Evolutionary conservation across 139 green algal genomes (phyloP).

Genomic region (Diplosphaera chodatii): DNA sequence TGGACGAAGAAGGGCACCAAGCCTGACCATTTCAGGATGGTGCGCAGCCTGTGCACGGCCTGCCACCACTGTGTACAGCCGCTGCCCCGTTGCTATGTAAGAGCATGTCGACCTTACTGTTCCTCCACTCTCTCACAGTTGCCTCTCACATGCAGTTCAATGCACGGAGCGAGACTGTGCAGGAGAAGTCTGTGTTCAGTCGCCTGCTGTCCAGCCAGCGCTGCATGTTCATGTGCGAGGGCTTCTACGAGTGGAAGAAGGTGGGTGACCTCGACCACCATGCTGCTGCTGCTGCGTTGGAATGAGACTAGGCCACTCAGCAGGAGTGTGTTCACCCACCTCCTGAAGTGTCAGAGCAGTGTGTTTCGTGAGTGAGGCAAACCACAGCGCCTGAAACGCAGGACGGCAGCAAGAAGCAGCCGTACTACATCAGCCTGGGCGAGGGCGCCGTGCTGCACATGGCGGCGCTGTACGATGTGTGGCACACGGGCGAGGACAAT

Average conservation of each 20-base stretch:
- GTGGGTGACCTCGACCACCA: too few species aligned
- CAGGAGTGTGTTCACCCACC: too few species aligned
- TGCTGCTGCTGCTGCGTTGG: too few species aligned
- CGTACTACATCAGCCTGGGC: constrained; percentile 56
- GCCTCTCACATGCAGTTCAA: constrained; percentile 46
- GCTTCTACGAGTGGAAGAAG: constrained; percentile 83
- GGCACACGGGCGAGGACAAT: constrained; percentile 9
- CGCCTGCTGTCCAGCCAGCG: constrained; percentile 42
- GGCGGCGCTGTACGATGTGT: constrained; percentile 60
- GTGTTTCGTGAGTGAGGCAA: too few species aligned
- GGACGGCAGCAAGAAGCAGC: constrained; percentile 58
- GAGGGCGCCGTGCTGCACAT: constrained; percentile 34
- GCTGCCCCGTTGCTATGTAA: too few species aligned
- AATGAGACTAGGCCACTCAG: too few species aligned
- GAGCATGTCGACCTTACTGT: too few species aligned
- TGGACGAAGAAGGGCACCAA: constrained; percentile 55
- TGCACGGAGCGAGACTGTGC: constrained; percentile 47
- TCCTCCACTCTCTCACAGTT: background rate
- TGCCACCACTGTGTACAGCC: too few species aligned
- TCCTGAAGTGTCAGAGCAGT: too few species aligned
- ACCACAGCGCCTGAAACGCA: too few species aligned
- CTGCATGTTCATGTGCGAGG: constrained; percentile 64
- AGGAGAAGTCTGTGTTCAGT: constrained; percentile 58
- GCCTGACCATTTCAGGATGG: constrained; percentile 58
- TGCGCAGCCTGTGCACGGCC: constrained; percentile 5